Percentiles rank a stretch among this genome's conserved stretches.
Evolutionary conservation across 2,329 filamentous ascomycete species (phyloP).

Genomic region (Periglandula ipomoeae): DNA sequence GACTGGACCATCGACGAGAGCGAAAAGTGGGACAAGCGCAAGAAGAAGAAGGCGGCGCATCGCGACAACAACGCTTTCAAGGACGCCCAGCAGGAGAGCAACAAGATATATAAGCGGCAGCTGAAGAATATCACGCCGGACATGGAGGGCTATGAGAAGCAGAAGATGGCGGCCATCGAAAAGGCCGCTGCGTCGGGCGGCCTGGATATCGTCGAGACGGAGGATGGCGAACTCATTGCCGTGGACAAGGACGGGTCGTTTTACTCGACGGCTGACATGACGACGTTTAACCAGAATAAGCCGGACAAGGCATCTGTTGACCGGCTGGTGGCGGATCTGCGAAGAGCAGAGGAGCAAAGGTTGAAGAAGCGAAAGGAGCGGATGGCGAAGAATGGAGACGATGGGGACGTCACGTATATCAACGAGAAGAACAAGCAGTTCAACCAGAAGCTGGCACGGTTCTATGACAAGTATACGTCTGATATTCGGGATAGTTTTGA

Average conservation of each 20-base stretch:
- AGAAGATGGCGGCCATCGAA: slow-evolving; percentile 79
- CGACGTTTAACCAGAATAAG: slow-evolving; percentile 73
- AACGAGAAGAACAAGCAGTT: slow-evolving; percentile 99
- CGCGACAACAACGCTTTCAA: slow-evolving; percentile 82
- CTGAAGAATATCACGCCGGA: slow-evolving; percentile 68
- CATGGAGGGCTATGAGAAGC: slow-evolving; percentile 73
- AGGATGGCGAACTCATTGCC: slow-evolving; percentile 86
- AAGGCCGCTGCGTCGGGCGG: slow-evolving; percentile 75
- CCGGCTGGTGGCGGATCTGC: slow-evolving; percentile 73
- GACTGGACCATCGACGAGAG: slow-evolving; percentile 96
- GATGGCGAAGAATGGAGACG: slow-evolving; percentile 68
- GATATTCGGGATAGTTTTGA: slow-evolving; percentile 98
- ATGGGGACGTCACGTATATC: slow-evolving; percentile 93
- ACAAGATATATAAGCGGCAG: slow-evolving; percentile 91
- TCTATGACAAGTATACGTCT: slow-evolving; percentile 97
- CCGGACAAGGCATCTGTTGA: slow-evolving; percentile 84
- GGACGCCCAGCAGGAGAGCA: slow-evolving; percentile 78
- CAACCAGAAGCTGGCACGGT: slow-evolving; percentile 90
- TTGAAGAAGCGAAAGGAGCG: slow-evolving; percentile 80
- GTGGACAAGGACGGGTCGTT: slow-evolving; percentile 87
- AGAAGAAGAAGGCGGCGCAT: slow-evolving; percentile 75
- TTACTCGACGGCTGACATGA: slow-evolving; percentile 80
- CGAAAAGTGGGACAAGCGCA: slow-evolving; percentile 84
- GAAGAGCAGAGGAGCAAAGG: slow-evolving; percentile 78
- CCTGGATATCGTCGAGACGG: slow-evolving; percentile 90